Evolutionary conservation across 257 asterid genomes (phyloP).

Genomic region (Fraxinus americana): DNA sequence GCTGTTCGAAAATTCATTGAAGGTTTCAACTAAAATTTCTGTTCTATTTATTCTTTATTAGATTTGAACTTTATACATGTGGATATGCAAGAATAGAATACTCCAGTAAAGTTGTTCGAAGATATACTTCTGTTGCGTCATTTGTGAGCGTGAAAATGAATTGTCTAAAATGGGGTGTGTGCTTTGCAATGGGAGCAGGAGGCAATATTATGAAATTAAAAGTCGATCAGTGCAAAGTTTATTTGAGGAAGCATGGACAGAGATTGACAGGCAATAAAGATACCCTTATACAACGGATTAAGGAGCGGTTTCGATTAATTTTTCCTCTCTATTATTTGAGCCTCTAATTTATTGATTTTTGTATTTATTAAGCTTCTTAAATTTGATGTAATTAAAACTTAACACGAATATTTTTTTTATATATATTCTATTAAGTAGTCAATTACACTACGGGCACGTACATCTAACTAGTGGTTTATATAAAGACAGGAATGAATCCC

Average conservation of each 20-base stretch:
- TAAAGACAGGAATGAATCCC: constrained; percentile 22
- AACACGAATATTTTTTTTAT: too few relatives aligned
- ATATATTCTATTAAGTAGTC: too few relatives aligned
- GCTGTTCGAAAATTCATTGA: constrained; percentile 44
- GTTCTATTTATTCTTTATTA: neutral
- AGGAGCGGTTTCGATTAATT: constrained; percentile 75
- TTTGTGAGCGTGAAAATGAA: neutral
- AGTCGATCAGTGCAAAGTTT: constrained; percentile 80
- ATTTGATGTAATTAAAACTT: too few relatives aligned
- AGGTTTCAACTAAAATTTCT: constrained; percentile 38
- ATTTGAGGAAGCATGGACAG: constrained; percentile 72
- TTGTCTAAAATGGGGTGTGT: neutral
- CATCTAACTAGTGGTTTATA: too few relatives aligned
- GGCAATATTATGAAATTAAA: constrained; percentile 64
- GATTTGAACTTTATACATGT: neutral
- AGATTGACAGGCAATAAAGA: constrained; percentile 85
- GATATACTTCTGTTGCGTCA: neutral
- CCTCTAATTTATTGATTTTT: neutral
- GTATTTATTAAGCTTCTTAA: neutral
- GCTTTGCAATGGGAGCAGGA: constrained; percentile 35
- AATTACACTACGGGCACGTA: too few relatives aligned
- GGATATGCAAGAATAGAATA: neutral
- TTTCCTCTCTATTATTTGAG: constrained; percentile 7
- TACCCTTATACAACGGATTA: constrained; percentile 60
- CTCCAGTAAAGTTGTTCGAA: neutral